Base-by-base conservation (phyloP, 106 monocot species). In the Chionographis japonica region DNA sequence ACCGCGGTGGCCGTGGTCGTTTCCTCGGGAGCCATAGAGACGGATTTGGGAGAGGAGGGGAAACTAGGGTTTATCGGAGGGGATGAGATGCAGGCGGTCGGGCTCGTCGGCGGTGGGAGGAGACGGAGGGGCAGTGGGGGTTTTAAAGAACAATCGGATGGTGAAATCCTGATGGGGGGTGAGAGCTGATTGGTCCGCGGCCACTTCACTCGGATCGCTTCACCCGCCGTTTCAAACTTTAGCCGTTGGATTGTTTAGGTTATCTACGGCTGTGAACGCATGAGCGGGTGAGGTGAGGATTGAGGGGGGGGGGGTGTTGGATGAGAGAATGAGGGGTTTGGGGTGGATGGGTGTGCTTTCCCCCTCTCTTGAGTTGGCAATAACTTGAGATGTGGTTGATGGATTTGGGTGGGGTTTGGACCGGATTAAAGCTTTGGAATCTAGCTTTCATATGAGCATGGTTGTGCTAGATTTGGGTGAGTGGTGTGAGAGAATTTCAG, bases 241-340 rank as follows among this genome's bases (percentile, higher is more conserved):
- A 17, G 64, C 78, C 86, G 51, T 89, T 60, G 75, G 89, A 94
- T 86, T n/a, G 5, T n/a, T 13, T 0, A 0, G 2, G 13, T 1
- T 5, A 75, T 83, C 70, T 56, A 88, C 85, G 85, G 85, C 42
- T 51, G 51, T 2, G 14, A 71, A 16, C 10, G 20, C 56, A 20
- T 61, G 11, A 4, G 18, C 12, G 36, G 9, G 36, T 67, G 40
- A 66, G 71, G 36, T 37, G 12, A 57, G 76, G 77, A 74, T 67
- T 58, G 72, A 50, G 36, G 52, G 15, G 58, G 8, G 13, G 4
- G 6, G 12, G 37, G 51, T n/a, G n/a, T n/a, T 14, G 50, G 15
- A 8, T 13, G 40, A 50, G 35, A 38, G 14, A 4, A 16, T 8
- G 51, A 8, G 18, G 62, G 37, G 6, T 7, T 14, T 3, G 2